Evolutionary conservation across 108 stramenopile species (phyloP).

Genomic region (Chaetoceros muelleri): DNA sequence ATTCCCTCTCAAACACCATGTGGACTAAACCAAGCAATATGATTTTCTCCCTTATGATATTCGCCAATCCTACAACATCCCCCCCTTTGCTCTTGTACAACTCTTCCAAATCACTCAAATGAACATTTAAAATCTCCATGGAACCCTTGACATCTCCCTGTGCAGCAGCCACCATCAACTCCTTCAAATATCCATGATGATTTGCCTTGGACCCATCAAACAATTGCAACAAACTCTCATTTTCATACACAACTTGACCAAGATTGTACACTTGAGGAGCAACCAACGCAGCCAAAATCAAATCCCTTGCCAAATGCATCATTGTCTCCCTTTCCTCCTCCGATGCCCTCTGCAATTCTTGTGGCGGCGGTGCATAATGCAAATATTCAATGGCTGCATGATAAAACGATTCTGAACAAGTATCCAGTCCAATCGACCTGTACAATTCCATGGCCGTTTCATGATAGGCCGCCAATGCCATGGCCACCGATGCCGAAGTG

Average conservation of each 20-base stretch:
- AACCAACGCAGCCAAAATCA: conserved; percentile 90
- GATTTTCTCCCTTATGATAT: conserved; percentile 91
- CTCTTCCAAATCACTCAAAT: conserved; percentile 42
- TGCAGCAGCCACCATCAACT: conserved; percentile 76
- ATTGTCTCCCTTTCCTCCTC: conserved; percentile 16
- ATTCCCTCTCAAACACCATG: conserved; percentile 87
- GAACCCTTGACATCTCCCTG: conserved; percentile 88
- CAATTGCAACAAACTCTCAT: conserved; percentile 67
- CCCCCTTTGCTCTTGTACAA: conserved; percentile 65
- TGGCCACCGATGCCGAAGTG: conserved; percentile 35
- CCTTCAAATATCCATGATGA: conserved; percentile 72
- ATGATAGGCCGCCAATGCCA: conserved; percentile 86
- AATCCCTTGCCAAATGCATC: conserved; percentile 72
- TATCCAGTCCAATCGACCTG: conserved; percentile 92
- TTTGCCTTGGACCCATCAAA: conserved; percentile 47
- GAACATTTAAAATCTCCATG: too few species aligned
- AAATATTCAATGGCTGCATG: conserved; percentile 81
- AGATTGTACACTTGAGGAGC: conserved; percentile 97
- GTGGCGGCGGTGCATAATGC: conserved; percentile 46
- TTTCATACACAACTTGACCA: conserved; percentile 83
- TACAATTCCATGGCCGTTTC: conserved; percentile 80
- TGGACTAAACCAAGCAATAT: conserved; percentile 89
- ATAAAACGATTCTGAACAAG: conserved; percentile 85
- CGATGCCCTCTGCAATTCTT: conserved; percentile 1
- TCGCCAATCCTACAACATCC: conserved; percentile 64